A percentile compares a stretch with the other conserved stretches of the same genome.
Conservation (phyloP, 129 eudicot genomes). For the Tanacetum coccineum region DNA sequence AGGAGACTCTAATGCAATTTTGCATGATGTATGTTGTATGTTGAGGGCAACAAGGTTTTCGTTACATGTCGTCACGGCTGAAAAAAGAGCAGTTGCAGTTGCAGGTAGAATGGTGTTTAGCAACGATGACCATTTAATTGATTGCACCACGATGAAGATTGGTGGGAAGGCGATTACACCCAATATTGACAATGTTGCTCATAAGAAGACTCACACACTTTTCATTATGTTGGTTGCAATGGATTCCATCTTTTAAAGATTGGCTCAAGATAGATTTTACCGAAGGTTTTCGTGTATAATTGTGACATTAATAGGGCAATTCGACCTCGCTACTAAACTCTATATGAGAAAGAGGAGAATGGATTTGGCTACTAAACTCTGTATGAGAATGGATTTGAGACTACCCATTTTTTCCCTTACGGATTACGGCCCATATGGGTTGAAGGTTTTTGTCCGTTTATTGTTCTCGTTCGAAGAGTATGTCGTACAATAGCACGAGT, state of each 20-base stretch:
- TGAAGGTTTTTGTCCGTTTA: no score
- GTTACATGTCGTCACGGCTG: slow-evolving; percentile 68
- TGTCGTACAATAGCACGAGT: no score
- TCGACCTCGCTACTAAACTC: slow-evolving; percentile 80
- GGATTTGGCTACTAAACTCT: no score
- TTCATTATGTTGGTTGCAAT: slow-evolving; percentile 80
- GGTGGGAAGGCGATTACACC: slow-evolving; percentile 91
- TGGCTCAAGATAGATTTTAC: slow-evolving; percentile 80
- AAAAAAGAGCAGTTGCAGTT: slow-evolving; percentile 91
- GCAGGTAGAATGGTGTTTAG: slow-evolving; percentile 71
- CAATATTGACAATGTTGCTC: slow-evolving; percentile 80
- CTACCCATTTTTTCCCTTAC: slow-evolving; percentile 66
- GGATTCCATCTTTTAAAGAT: slow-evolving; percentile 79
- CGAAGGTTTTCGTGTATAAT: slow-evolving; percentile 79
- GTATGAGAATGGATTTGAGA: slow-evolving; percentile 77
- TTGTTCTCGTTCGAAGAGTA: no score
- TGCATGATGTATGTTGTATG: no score
- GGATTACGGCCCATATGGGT: no score
- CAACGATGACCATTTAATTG: slow-evolving; percentile 71
- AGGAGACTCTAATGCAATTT: no score
- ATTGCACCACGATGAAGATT: slow-evolving; percentile 87
- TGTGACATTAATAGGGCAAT: slow-evolving; percentile 78
- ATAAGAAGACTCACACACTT: slow-evolving; percentile 82
- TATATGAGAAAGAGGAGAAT: slow-evolving; percentile 82
- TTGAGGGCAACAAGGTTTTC: slow-evolving; percentile 78